Conservation (phyloP, 2,329 filamentous ascomycete species). For the Alternaria ventricosa region DNA sequence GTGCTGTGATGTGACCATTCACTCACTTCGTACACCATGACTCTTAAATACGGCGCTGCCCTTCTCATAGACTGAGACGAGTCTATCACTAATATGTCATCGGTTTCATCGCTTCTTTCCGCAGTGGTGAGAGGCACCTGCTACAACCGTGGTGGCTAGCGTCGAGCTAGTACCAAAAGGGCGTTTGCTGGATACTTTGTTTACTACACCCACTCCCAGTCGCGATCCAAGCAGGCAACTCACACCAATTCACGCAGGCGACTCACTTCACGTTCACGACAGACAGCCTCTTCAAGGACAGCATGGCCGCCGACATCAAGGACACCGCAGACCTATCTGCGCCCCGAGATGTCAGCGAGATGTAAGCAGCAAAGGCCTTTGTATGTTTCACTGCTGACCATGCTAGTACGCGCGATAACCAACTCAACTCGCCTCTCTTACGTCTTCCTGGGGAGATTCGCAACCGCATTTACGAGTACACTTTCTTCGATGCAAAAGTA, state of each 20-base stretch:
- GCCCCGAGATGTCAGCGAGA: background rate
- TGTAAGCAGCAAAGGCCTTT: background rate
- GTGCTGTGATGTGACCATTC: too few species aligned
- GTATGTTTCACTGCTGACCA: background rate
- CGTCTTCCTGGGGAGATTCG: background rate
- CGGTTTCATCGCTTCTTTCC: too few species aligned
- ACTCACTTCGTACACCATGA: too few species aligned
- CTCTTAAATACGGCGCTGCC: too few species aligned
- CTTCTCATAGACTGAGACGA: too few species aligned
- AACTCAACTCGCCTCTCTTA: background rate
- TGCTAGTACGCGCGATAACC: background rate
- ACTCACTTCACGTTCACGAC: too few species aligned
- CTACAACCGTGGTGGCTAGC: background rate
- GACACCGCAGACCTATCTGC: accelerated
- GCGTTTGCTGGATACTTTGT: background rate
- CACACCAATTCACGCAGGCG: too few species aligned
- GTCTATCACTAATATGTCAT: too few species aligned
- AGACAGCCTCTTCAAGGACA: background rate
- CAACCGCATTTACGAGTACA: background rate
- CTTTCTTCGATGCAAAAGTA: background rate
- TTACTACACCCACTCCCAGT: background rate
- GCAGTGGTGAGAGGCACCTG: background rate
- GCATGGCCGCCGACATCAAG: background rate
- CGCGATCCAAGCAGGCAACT: background rate
- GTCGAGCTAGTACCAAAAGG: background rate